Evolutionary conservation across 2,329 filamentous ascomycete species (phyloP), one percentile per base, ranked within the genome.

Genomic region (Aspergillus tamarii): DNA sequence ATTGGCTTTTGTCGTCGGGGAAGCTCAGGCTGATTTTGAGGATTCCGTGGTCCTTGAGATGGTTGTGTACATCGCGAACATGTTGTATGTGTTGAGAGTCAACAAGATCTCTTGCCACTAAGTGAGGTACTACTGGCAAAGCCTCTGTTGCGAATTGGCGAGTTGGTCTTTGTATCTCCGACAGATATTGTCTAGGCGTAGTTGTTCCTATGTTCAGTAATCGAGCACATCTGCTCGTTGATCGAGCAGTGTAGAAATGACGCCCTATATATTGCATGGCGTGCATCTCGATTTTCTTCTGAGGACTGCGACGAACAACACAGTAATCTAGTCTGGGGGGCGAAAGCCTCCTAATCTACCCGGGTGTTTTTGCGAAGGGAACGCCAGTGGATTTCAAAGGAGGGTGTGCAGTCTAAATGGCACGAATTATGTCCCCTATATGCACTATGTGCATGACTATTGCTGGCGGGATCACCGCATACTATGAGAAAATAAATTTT

Each of bases 1-100:
- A 82, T 0, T 58, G 52, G 62, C 78, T 80, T 0, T 70, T 36
- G 4, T 66, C 9, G 46, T 81, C 79, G 0, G 56, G 21, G 39
- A 81, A 81, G 0, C 66, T 59, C 0, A 81, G 64, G 0, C 61
- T 71, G 45, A 81, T 69, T 57, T 79, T 80, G 62, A 81, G 72
- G 45, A 81, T 74, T 4, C 79, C 78, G 11, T 32, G 7, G 4
- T 14, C 2, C 9, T 34, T 12, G 26, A 53, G 28, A 8, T 21
- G 3, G 4, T 34, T 12, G 34, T 53, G 50, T 16, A 53, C 9
- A 32, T 32, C 8, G n/a, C 14, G 26, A 34, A 53, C 50, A 53
- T 53, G 50, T 4, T 12, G 50, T 11, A 10, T 16, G 26, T 30
- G 16, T 10, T 30, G 43, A 11, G 43, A 46, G 43, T 23, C 21